A percentile compares a stretch with the other conserved stretches of the same genome.
Evolutionary conservation across 1,284 basidiomycete genomes (phyloP).

Genomic region (Pseudozyma hubeiensis): DNA sequence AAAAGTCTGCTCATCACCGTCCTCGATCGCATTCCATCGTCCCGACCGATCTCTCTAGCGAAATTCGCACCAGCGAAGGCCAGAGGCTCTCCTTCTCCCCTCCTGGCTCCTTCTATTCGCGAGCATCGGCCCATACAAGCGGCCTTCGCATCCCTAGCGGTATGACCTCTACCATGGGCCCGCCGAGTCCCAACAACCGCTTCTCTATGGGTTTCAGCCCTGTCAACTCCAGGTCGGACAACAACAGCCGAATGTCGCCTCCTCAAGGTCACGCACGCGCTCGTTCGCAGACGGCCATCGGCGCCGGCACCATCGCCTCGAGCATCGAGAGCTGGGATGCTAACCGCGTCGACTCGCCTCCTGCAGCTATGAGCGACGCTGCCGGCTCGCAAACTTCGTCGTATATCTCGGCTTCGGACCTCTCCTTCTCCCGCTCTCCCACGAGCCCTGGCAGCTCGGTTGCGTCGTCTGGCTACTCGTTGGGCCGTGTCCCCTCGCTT

Average conservation of each 20-base stretch:
- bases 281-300: constrained; percentile 44
- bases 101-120: constrained; percentile 42
- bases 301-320: constrained; percentile 24
- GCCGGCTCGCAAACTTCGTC: constrained; percentile 36
- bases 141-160: constrained; percentile 30
- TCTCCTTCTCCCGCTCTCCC: constrained; percentile 38
- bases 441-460: constrained; percentile 34
- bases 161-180: constrained; percentile 38
- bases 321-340: constrained; percentile 28
- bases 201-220: constrained; percentile 40
- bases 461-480: constrained; percentile 39
- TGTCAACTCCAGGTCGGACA: constrained; percentile 14
- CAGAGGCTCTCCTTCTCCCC: constrained; percentile 43
- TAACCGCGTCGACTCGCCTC: constrained; percentile 10
- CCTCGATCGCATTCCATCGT: constrained; percentile 17
- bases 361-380: constrained; percentile 17
- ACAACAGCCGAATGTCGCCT: constrained; percentile 29
- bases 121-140: constrained; percentile 24
- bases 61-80: constrained; percentile 47
- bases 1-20: constrained; percentile 57
- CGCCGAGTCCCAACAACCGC: constrained; percentile 35
- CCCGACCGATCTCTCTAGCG: constrained; percentile 33
- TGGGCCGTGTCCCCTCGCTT: constrained; percentile 52
- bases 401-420: constrained; percentile 39
- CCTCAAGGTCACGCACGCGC: constrained; percentile 39